These are phyloP conservation scores for Golubevia pallescens DNA, from an alignment of 1,284 basidiomycete species.

Conservation along the genomic window DNA sequence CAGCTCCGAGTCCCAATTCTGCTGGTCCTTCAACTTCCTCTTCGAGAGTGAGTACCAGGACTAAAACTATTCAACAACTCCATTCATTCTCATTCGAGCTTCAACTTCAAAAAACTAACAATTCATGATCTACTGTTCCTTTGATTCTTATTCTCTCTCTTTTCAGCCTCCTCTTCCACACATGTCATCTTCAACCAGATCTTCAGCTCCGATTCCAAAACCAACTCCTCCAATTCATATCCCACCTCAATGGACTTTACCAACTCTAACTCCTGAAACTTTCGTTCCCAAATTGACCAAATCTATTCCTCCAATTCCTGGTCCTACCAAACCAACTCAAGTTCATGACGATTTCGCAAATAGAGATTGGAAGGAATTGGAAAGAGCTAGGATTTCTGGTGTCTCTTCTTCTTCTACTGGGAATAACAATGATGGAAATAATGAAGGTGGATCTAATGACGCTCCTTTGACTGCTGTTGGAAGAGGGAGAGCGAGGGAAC, in stretches of 20 bases:
- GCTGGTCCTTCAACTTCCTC: too few relatives aligned
- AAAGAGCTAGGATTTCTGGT: constrained; percentile 25
- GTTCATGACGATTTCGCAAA: constrained; percentile 53
- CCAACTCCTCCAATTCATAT: too few relatives aligned
- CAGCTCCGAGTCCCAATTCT: too few relatives aligned
- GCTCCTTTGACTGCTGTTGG: constrained; percentile 21
- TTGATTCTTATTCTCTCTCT: too few relatives aligned
- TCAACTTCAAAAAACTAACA: too few relatives aligned
- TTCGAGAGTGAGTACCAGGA: too few relatives aligned
- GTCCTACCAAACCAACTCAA: constrained; percentile 49
- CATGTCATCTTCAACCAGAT: too few relatives aligned
- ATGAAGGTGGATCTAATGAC: constrained; percentile 35
- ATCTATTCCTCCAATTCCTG: constrained; percentile 26
- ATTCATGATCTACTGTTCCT: too few relatives aligned
- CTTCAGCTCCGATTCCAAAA: too few relatives aligned
- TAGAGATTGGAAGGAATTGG: constrained; percentile 54
- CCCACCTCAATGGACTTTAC: constrained; percentile 29
- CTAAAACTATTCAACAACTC: too few relatives aligned
- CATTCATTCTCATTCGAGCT: too few relatives aligned
- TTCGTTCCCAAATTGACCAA: constrained; percentile 36
- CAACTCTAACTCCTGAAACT: constrained; percentile 32
- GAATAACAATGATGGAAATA: constrained; percentile 23
- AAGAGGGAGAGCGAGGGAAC: constrained; percentile 22
- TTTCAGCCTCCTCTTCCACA: too few relatives aligned
- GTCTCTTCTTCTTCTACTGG: constrained; percentile 15